Conservation (phyloP, 2,329 filamentous ascomycete species). For the Epichloe uncinata region DNA sequence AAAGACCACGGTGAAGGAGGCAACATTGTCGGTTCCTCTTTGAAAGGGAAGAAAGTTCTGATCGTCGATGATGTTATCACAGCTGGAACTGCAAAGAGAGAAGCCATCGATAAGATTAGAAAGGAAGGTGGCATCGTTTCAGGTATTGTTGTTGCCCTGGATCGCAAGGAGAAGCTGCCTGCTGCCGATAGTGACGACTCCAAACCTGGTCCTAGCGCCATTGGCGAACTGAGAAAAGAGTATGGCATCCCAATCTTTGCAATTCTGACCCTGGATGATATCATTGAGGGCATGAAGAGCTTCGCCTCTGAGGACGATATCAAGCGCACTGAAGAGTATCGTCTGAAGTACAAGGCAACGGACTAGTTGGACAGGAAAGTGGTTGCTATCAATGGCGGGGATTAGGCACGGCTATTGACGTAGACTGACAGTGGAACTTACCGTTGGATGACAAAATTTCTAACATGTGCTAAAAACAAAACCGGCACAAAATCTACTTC, state of each 20-base stretch:
- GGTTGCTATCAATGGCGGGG: background rate
- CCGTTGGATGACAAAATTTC: background rate
- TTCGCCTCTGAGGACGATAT: slow-evolving; percentile 50
- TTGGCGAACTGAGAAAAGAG: slow-evolving; percentile 74
- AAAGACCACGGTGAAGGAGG: slow-evolving; percentile 95
- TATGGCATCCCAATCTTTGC: slow-evolving; percentile 72
- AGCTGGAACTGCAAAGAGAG: slow-evolving; percentile 83
- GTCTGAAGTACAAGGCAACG: slow-evolving; percentile 47
- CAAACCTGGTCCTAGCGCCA: slow-evolving; percentile 61
- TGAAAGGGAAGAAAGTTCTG: slow-evolving; percentile 75
- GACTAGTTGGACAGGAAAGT: slow-evolving; percentile 25
- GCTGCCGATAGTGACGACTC: slow-evolving; percentile 50
- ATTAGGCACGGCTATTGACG: background rate
- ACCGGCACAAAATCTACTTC: background rate
- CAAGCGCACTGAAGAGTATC: slow-evolving; percentile 60
- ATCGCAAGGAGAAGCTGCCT: slow-evolving; percentile 74
- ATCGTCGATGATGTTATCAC: slow-evolving; percentile 97
- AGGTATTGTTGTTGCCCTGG: slow-evolving; percentile 78
- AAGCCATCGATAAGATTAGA: slow-evolving; percentile 81
- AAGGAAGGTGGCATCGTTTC: slow-evolving; percentile 73
- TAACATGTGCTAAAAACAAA: background rate
- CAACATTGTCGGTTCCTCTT: slow-evolving; percentile 73
- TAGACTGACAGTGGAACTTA: background rate
- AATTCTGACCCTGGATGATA: slow-evolving; percentile 74
- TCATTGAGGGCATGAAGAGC: slow-evolving; percentile 55